These are phyloP conservation scores for Saccharomyces jurei DNA, from an alignment of 805 yeast species.

Conservation along the genomic window DNA sequence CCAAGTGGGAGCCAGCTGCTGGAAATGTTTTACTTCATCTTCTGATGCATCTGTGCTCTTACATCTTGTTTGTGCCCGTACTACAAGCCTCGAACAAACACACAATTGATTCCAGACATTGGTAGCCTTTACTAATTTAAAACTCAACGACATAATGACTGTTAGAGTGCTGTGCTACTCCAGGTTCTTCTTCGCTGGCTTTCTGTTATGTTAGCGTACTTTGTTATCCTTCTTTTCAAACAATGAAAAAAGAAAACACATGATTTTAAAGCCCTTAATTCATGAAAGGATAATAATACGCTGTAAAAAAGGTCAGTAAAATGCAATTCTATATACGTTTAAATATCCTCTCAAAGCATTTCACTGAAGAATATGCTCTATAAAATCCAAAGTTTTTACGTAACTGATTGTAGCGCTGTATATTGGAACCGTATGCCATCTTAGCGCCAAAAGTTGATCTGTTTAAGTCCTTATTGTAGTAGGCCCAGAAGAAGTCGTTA, in stretches of 20 bases:
- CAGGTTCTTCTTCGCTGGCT: neutral
- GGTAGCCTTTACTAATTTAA: neutral
- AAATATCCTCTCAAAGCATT: neutral
- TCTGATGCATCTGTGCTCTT: conserved; percentile 21
- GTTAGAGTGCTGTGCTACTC: neutral
- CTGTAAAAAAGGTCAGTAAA: neutral
- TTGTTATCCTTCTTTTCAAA: neutral
- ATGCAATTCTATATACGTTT: neutral
- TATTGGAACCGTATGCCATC: neutral
- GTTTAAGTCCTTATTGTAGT: conserved; percentile 21
- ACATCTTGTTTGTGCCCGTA: neutral
- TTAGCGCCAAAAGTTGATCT: neutral
- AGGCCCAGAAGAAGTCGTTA: conserved; percentile 24
- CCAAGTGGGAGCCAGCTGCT: conserved; percentile 89
- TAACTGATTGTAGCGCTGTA: conserved; percentile 5
- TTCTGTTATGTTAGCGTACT: neutral
- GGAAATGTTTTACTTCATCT: conserved; percentile 74
- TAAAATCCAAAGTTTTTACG: conserved; percentile 11
- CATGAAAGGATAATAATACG: neutral
- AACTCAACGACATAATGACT: neutral
- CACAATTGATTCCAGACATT: neutral
- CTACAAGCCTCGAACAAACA: neutral
- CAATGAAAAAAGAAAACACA: neutral
- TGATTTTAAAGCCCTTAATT: neutral
- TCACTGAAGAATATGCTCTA: conserved; percentile 2